Evolutionary conservation across 2,329 filamentous ascomycete genomes (phyloP).

Genomic region (Fusarium mangiferae): DNA sequence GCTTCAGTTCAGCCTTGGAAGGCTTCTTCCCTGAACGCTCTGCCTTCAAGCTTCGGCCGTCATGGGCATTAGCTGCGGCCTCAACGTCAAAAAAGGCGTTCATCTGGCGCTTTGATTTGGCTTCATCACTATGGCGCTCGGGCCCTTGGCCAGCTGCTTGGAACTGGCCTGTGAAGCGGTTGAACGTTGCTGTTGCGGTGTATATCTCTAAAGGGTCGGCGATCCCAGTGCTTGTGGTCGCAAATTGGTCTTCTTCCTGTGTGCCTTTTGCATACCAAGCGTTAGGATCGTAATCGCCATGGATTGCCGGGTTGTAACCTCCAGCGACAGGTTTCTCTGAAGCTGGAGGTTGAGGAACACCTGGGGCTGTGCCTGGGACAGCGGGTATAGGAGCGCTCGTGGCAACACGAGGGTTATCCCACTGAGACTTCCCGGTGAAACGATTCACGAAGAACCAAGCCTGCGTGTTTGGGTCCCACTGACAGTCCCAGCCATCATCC

Average conservation of each 20-base stretch:
- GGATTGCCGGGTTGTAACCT: conserved; percentile 95
- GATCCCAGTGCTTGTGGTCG: conserved; percentile 40
- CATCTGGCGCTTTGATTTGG: conserved; percentile 89
- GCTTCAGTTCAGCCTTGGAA: conserved; percentile 85
- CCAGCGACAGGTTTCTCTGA: conserved; percentile 62
- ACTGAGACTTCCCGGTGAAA: conserved; percentile 78
- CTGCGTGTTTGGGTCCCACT: conserved; percentile 76
- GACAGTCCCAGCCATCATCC: conserved; percentile 81
- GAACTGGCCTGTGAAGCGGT: conserved; percentile 88
- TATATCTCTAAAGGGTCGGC: conserved; percentile 65
- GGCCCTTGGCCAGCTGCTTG: conserved; percentile 75
- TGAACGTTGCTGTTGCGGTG: conserved; percentile 80
- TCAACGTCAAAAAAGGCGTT: conserved; percentile 96
- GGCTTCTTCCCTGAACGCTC: conserved; percentile 88
- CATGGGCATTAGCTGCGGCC: conserved; percentile 88
- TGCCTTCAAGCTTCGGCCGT: conserved; percentile 89
- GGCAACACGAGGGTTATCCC: conserved; percentile 85
- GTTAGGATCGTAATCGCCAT: conserved; percentile 94
- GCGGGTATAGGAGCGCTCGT: conserved; percentile 50
- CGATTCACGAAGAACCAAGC: conserved; percentile 89
- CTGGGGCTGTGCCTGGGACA: conserved; percentile 40
- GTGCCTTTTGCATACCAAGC: conserved; percentile 85
- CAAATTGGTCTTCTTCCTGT: conserved; percentile 50
- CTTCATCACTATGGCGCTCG: conserved; percentile 85
- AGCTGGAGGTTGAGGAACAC: conserved; percentile 46